Evolutionary conservation across 805 yeast genomes (phyloP).

Genomic region (Sungouiella thailandica): DNA sequence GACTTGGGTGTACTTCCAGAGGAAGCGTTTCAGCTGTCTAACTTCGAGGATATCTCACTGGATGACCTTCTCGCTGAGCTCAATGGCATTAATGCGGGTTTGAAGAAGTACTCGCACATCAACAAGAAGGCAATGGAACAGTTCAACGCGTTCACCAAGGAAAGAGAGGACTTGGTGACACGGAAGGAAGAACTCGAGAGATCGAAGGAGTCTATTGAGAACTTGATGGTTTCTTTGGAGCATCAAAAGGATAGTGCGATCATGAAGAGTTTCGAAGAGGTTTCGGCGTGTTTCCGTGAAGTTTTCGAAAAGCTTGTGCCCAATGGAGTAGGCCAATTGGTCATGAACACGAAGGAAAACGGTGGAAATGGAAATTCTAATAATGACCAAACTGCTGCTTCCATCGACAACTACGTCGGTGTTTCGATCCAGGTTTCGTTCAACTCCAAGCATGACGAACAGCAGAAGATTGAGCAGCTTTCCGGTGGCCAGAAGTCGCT

Average conservation of each 20-base stretch:
- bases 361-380: no score
- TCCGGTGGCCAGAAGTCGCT: constrained; percentile 96
- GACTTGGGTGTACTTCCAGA: constrained; percentile 90
- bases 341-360: constrained; percentile 47
- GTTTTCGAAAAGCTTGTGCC: constrained; percentile 83
- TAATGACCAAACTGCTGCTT: constrained; percentile 14
- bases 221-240: constrained; percentile 63
- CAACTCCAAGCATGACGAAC: constrained; percentile 81
- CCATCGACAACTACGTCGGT: constrained; percentile 64
- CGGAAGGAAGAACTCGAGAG: constrained; percentile 66
- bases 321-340: constrained; percentile 67
- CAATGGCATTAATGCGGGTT: constrained; percentile 48
- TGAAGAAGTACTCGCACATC: constrained; percentile 67
- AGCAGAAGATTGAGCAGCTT: constrained; percentile 80
- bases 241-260: constrained; percentile 81
- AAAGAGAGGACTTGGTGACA: constrained; percentile 58
- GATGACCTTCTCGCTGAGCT: constrained; percentile 50
- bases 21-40: constrained; percentile 53
- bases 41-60: constrained; percentile 42
- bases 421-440: constrained; percentile 85
- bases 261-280: constrained; percentile 68
- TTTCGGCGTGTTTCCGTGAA: constrained; percentile 65
- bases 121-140: constrained; percentile 90
- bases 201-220: constrained; percentile 69
- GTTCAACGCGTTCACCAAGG: constrained; percentile 63